Base-by-base conservation (phyloP, 345 rosid genomes). In the Laguncularia racemosa region DNA sequence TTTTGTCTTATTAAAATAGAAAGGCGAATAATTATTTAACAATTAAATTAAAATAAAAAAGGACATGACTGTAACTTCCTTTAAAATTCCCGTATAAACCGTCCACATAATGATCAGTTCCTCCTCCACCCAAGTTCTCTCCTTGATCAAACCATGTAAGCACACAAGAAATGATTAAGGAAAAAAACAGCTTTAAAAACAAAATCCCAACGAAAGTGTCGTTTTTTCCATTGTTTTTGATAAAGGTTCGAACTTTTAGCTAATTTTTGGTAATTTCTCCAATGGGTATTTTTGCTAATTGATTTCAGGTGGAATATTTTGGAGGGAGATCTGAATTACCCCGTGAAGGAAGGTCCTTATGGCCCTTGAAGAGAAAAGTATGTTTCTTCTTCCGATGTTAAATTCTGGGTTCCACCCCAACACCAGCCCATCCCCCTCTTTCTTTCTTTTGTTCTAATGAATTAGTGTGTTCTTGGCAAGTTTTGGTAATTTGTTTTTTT, bases 261-360 rank as follows among this genome's bases (percentile, higher is more conserved):
- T n/a, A 17, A 12, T 55, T 44, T 10, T 33, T 6, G 46, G 38
- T 46, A 20, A 40, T 38, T 38, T 55, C 20, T 6, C 40, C 38
- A 5, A 3, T 40, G 58, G 18, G 46, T 21, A 14, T 55, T 55
- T 38, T 38, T 38, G 15, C 16, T 28, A 4, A 46, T 43, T 19
- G 44, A 23, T 10, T 48, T 53, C 67, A 83, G 89, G 80, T 68
- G 74, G 64, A 78, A 20, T 46, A 46, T 33, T 50, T 44, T 48
- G 63, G 79, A 67, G 70, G 70, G 72, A 71, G 82, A 84, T 84
- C 85, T 84, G 77, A 84, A 79, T 85, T 80, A 73, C 80, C 57
- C 66, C 80, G 62, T 58, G 76, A 71, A 79, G 81, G 69, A 69
- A 55, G 76, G 74, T 71, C 84, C 71, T 67, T 79, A 77, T 80